Base-by-base conservation (phyloP, 306 rosid genomes). In the Hippophae tibetana region DNA sequence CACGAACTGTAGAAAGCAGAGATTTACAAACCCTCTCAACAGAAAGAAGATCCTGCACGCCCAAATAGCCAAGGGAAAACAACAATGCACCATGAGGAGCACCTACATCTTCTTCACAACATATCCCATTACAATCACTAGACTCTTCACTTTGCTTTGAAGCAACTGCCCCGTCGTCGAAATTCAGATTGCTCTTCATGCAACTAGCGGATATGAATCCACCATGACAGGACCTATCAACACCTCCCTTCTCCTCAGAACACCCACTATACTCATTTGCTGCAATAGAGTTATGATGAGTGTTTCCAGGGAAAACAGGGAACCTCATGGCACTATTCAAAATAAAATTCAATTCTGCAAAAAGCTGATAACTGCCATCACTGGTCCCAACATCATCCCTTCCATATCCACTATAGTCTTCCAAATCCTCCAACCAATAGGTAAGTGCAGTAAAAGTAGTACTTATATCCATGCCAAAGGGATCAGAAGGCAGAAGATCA, bases 401-500 rank as follows among this genome's bases (percentile, higher is more conserved):
- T 12, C 71, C 52, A 65, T 74, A 82, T 10, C 81, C 82, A 56
- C 83, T 72, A 55, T 79, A 84, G 57, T 79, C 94, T 67, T 82
- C 88, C 72, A 90, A 77, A 71, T 86, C 94, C 76, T 82, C 86
- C 3, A 90, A 82, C 97, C 94, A 90, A 38, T 94, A 89, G 0
- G 94, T 81, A 57, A 90, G 69, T 42, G 98, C 92, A 0, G 96
- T 81, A 68, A 90, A 81, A 11, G 86, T 81, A 55, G 83, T 71
- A 47, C 74, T 77, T 10, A 81, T 81, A 63, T 81, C 81, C 86
- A 81, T 92, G 13, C 90, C 95, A 63, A 92, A 92, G 5, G 98
- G 98, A 76, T 92, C 98, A 5, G 89, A 78, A 38, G 98, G 98
- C 82, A 92, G 73, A 59, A 76, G 80, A 74, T 92, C 96, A 62